Base-by-base conservation (phyloP, 2,329 filamentous ascomycete genomes). In the Fusarium napiforme region DNA sequence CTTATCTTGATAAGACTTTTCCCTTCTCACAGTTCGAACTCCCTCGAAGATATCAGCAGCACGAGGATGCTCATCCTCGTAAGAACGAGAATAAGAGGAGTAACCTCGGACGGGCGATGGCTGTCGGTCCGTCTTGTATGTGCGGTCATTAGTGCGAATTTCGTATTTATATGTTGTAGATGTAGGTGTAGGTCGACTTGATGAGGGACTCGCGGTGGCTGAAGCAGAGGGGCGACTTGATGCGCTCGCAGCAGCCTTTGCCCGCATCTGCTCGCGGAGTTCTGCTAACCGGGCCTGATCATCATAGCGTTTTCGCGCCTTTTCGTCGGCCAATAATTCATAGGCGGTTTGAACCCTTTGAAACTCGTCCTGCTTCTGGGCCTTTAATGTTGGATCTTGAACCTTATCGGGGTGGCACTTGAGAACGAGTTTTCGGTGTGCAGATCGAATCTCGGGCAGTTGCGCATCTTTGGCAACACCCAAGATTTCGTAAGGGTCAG, bases 321-420 rank as follows among this genome's bases (percentile, higher is more conserved):
- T 86, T 34, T 96, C 93, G 79, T 98, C 92, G 78, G 90, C 93
- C 69, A 99, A 89, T 36, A 96, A 87, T 83, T 98, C 96, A 83
- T 97, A 99, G 57, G 96, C 95, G 77, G 95, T 90, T 82, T 98
- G 95, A 39, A 98, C 93, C 80, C 91, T 91, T 83, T 98, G 95
- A 79, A 98, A 99, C 82, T 97, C 92, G 76, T 94, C 92, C 77
- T 93, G 91, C 82, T 95, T 97, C 76, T 90, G 85, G 67, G 90
- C 90, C 83, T 96, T 97, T 78, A 93, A 85, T 21, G 90, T 86
- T 60, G 92, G 90, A 78, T 97, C 90, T 75, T 94, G 92, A 71
- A 97, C 90, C 84, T 97, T 97, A 86, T 98, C 95, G 39, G 95
- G 95, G 77, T 98, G 95, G 80, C 93, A 95, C 82, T 93, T 94